Evolutionary conservation across 1,284 basidiomycete species (phyloP), one percentile per base, ranked within the genome.

Genomic region (Irpex sp.): DNA sequence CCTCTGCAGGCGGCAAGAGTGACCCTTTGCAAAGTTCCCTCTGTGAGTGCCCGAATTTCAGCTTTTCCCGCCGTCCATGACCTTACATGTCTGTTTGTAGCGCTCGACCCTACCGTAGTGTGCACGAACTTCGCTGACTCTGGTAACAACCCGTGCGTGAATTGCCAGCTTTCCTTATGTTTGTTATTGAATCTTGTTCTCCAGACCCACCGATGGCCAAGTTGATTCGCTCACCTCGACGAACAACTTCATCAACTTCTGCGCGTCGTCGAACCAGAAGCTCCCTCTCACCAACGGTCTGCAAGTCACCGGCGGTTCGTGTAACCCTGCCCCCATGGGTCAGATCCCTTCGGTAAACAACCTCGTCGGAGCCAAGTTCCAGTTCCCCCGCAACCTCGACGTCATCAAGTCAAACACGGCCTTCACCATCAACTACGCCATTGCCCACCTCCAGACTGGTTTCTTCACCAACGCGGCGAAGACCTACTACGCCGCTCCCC

Each of bases 201-300:
- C 67, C 76, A 67, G 74, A 74, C 79, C 79, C 9, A 72, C 76
- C 21, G 77, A 74, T 69, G 82, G 84, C 62, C 85, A 87, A 73
- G 82, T 85, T 60, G 71, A 84, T 4, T 88, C 86, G 9, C 72
- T 84, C 60, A 89, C 87, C 15, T 86, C 84, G 52, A 78, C 77
- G 49, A 89, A 91, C 79, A 90, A 91, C 77, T 91, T 87, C 76
- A 88, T 89, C 79, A 87, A 89, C 79, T 87, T 85, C 76, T 88
- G 85, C 70, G 70, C 80, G 44, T 83, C 79, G 26, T 75, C 78
- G 31, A 77, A 82, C 66, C 76, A 83, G 40, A 47, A 47, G 40
- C 40, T 47, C 58, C 82, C 83, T 44, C 79, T 88, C 67, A 88
- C 84, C 36, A 81, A 87, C 70, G 85, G 86, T 60, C 75, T 82